Base-by-base conservation (phyloP, 148 eudicot genomes). In the Chenopodium berlandieri region DNA sequence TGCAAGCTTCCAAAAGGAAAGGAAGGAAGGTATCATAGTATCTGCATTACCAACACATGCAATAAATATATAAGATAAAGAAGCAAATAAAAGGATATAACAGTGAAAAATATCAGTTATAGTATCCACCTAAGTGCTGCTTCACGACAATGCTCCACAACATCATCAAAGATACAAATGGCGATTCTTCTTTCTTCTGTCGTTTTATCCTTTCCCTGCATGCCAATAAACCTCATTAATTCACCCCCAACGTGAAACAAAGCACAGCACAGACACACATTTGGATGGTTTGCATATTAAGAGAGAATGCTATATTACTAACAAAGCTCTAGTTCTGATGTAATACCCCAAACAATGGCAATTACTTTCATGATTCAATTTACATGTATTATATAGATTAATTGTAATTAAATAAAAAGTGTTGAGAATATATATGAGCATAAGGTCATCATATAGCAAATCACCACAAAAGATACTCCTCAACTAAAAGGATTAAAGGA, bases 11-110 rank as follows among this genome's bases (percentile, higher is more conserved):
- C 73, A 85, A 83, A 67, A 88, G 83, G 83, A 83, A 81, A 34
- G 90, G 90, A 34, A 88, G 88, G 84, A 82, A 86, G 60, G 88
- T 86, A n/a, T 82, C 86, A 68, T 85, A 88, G 81, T 88, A 88
- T 71, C 90, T 88, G 88, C 77, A 81, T 60, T 71, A 83, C 37
- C 69, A 79, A 79, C 11, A 72, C 69, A 67, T 34, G 64, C 13
- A 31, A 68, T 81, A 22, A 75, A 46, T 27, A 81, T 65, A 67
- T 13, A 67, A 37, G 32, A 9, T 63, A 66, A 3, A 56, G 16
- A 75, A 9, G 20, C 58, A 56, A 32, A 68, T 40, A 8, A 32
- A 44, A 8, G 68, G 54, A 67, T 23, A 13, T 46, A 12, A 31
- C 40, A 22, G 47, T n/a, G 34, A 65, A 71, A 73, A 65, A 11